Conservation (phyloP, 306 rosid species). For the Gastrolobium bilobum region DNA sequence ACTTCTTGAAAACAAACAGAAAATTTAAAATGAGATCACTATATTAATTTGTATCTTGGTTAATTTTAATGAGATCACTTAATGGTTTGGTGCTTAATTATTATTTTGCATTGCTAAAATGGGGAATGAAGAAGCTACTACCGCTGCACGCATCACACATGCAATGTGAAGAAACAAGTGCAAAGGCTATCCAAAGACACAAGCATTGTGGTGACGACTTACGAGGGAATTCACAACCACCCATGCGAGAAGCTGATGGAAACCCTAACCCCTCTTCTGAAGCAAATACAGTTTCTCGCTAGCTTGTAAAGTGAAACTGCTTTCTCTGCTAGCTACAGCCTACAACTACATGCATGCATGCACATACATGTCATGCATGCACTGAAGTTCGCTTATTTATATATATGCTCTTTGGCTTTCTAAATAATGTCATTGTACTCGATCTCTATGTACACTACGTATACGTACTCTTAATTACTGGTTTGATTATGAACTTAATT, state of each 20-base stretch:
- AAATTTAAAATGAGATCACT: neutral
- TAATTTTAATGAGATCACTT: neutral
- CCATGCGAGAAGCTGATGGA: conserved; percentile 94
- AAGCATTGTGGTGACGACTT: conserved; percentile 90
- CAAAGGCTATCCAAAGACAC: conserved; percentile 91
- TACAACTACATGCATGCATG: neutral
- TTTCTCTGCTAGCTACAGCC: neutral
- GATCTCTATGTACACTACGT: neutral
- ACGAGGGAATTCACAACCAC: conserved; percentile 93
- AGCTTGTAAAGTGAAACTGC: conserved; percentile 51
- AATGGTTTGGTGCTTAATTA: neutral
- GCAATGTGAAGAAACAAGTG: conserved; percentile 94
- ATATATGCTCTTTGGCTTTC: neutral
- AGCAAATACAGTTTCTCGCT: conserved; percentile 87
- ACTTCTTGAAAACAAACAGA: neutral
- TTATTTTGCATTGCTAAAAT: conserved; percentile 31
- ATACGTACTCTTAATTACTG: conserved; percentile 25
- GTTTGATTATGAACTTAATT: conserved; percentile 1
- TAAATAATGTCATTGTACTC: conserved; percentile 22
- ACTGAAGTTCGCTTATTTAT: neutral
- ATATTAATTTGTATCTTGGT: neutral
- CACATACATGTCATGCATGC: neutral
- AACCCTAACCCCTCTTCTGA: conserved; percentile 91
- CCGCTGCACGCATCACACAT: conserved; percentile 91
- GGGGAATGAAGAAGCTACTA: conserved; percentile 77